Percentiles rank a stretch among this genome's conserved stretches.
phyloP scores from a whole-genome alignment of 106 monocot species.

The Posidonia australis region DNA sequence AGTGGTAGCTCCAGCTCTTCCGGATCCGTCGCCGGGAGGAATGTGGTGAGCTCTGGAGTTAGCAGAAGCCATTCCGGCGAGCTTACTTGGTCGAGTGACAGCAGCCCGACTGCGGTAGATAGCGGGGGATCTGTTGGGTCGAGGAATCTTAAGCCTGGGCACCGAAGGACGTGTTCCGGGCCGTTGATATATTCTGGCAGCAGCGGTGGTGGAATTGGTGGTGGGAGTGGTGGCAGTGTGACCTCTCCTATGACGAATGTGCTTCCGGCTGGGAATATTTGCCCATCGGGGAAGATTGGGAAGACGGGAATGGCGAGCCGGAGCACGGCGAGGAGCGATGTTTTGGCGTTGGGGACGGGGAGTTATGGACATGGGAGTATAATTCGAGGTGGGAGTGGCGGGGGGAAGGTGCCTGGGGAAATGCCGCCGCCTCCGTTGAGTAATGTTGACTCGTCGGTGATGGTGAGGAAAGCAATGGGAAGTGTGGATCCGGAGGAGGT shows the following conservation, averaged over 20 bases:
- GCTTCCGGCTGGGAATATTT: conserved; percentile 63
- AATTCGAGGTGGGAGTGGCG: conserved; percentile 26
- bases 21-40: conserved; percentile 12
- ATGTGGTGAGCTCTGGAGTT: not conserved
- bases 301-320: conserved; percentile 29
- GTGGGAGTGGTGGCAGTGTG: not conserved
- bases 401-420: conserved; percentile 10
- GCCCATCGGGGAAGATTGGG: conserved; percentile 47
- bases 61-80: conserved; percentile 31
- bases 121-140: conserved; percentile 3
- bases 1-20: conserved; percentile 35
- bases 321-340: conserved; percentile 29
- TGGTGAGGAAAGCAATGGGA: conserved; percentile 28
- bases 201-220: not conserved
- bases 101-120: not conserved
- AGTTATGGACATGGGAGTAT: conserved; percentile 70
- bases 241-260: conserved; percentile 24
- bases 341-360: conserved; percentile 51
- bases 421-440: conserved; percentile 9
- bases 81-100: conserved; percentile 4
- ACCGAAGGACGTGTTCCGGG: conserved; percentile 17
- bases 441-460: conserved; percentile 7
- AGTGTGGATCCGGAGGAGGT: conserved; percentile 59
- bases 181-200: conserved; percentile 16
- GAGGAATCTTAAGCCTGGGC: conserved; percentile 9